phyloP scores from a whole-genome alignment of 768 basidiomycete species.

The Lactifluus piperatus region DNA sequence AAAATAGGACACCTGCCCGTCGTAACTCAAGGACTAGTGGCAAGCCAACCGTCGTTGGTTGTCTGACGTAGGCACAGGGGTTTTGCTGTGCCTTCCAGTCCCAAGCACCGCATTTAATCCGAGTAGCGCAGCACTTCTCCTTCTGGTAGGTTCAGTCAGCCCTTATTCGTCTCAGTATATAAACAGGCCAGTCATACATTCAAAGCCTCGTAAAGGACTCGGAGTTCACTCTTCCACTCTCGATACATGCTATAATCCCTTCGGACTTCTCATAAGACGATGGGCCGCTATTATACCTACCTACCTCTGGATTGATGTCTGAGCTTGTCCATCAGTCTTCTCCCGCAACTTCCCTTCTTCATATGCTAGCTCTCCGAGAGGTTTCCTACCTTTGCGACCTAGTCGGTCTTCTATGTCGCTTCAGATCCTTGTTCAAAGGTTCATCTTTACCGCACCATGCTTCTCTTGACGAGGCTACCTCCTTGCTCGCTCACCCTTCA shows the following conservation, averaged over 20 bases:
- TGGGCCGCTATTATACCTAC: background rate
- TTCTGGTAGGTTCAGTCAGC: background rate
- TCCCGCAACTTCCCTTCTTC: background rate
- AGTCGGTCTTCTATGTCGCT: background rate
- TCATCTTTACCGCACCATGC: background rate
- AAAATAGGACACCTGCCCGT: background rate
- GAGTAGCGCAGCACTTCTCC: conserved; percentile 1
- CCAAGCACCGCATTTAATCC: background rate
- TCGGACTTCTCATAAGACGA: background rate
- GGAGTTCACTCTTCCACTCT: background rate
- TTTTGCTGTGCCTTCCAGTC: background rate
- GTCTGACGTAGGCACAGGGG: background rate
- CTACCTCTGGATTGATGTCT: background rate
- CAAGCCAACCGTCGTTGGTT: background rate
- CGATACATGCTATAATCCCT: background rate
- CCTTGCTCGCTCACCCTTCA: background rate
- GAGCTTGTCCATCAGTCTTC: background rate
- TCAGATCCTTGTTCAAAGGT: background rate
- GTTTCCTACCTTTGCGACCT: background rate
- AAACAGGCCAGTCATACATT: background rate
- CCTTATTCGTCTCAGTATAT: background rate
- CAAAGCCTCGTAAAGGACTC: background rate
- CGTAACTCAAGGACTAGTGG: background rate
- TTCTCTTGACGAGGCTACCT: conserved; percentile 6
- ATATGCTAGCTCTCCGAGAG: background rate